phyloP scores from a whole-genome alignment of 2,329 filamentous ascomycete species.

The Dothidotthia symphoricarpi region DNA sequence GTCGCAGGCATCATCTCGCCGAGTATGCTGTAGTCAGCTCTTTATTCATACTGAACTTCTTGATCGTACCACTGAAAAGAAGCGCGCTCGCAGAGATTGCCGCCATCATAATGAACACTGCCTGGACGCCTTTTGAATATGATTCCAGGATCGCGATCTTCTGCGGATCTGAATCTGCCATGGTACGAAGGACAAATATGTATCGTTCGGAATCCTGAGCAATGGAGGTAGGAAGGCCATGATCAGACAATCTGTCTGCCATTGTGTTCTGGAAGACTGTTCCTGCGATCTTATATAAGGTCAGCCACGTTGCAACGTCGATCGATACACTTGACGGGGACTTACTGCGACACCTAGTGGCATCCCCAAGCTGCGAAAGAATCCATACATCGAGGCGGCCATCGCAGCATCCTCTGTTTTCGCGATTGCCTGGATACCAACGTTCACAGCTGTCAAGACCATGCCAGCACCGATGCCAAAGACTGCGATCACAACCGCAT shows the following conservation, averaged over 20 bases:
- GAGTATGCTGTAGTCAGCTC: conserved; percentile 22
- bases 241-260: conserved; percentile 23
- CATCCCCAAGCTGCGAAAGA: conserved; percentile 47
- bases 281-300: conserved; percentile 8
- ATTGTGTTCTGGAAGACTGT: conserved; percentile 46
- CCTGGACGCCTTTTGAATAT: conserved; percentile 27
- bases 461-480: conserved; percentile 47
- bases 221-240: conserved; percentile 20
- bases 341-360: conserved; percentile 44
- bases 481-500: conserved; percentile 41
- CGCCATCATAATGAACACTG: conserved; percentile 26
- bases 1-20: conserved; percentile 9
- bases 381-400: conserved; percentile 42
- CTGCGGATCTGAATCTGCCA: conserved; percentile 14
- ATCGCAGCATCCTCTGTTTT: conserved; percentile 32
- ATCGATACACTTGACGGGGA: not conserved
- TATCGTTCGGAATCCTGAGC: conserved; percentile 33
- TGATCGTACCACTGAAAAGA: conserved; percentile 26
- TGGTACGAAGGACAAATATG: conserved; percentile 19
- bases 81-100: conserved; percentile 24
- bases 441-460: conserved; percentile 43
- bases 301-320: too few species aligned
- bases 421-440: conserved; percentile 42
- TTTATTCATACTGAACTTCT: conserved; percentile 34
- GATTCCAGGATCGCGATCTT: conserved; percentile 21